Base-by-base conservation (phyloP, 176 grass and related monocot genomes). In the Zea luxurians region DNA sequence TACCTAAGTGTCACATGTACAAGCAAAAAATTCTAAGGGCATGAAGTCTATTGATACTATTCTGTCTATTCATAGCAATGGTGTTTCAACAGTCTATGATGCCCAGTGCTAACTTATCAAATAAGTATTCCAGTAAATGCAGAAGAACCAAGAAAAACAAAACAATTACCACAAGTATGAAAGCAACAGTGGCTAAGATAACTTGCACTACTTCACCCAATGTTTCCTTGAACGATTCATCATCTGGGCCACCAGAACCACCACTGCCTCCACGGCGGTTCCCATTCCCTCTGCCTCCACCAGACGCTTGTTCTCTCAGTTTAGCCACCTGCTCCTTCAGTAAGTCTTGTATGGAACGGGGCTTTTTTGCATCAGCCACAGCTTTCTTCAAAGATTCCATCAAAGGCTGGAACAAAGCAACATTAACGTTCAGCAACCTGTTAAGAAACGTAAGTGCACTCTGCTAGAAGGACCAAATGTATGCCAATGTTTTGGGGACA, bases 371-470 rank as follows among this genome's bases (percentile, higher is more conserved):
- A 68, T 83, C 86, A 66, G 79, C 86, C 79, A 93, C 83, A 45
- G 78, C 86, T 86, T 93, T 93, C 81, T 87, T 97, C 78, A 93
- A 86, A 20, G 91, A 87, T 62, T 97, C 94, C 90, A 90, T 91
- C 50, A 97, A 89, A 50, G 88, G 81, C 94, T 93, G 78, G 53
- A 89, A 78, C 13, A 85, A 74, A 64, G 48, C 20, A 71, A 78
- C 2, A 73, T 68, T 64, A 20, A 72, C 45, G 36, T 81, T 89
- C 47, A 84, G 15, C 6, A 78, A 48, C 16, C 4, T n/a, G 52
- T 73, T 77, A 18, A 42, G 12, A 53, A 72, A 72, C 44, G 17
- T 18, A 60, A 36, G 13, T 37, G 16, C 6, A 48, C 36, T 47
- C 8, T 64, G 21, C 70, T 75, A 63, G 64, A 37, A 75, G 62